phyloP scores from a whole-genome alignment of 2,329 filamentous ascomycete species.

The Coniella lustricola region DNA sequence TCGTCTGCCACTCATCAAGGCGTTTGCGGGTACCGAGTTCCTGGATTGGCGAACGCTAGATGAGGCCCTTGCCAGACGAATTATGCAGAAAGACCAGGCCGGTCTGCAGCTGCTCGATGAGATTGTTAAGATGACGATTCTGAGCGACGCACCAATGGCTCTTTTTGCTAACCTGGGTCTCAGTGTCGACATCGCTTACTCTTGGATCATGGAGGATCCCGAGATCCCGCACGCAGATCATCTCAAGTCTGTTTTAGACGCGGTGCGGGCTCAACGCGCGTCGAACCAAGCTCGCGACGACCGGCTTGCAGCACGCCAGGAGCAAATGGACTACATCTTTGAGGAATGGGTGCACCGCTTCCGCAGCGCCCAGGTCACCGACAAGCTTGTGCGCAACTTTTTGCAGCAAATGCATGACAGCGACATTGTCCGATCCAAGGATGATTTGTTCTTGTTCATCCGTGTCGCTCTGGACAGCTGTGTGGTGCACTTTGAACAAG shows the following conservation, averaged over 20 bases:
- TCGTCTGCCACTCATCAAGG: slow-evolving; percentile 49
- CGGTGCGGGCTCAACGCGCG: slow-evolving; percentile 32
- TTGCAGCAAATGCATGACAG: slow-evolving; percentile 74
- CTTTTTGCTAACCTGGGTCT: slow-evolving; percentile 80
- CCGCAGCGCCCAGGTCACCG: slow-evolving; percentile 68
- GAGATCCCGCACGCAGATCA: slow-evolving; percentile 57
- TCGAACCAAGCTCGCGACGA: slow-evolving; percentile 47
- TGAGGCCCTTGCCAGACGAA: slow-evolving; percentile 62
- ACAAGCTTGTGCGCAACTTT: slow-evolving; percentile 67
- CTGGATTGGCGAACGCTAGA: slow-evolving; percentile 61
- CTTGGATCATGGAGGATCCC: slow-evolving; percentile 72
- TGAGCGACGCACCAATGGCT: slow-evolving; percentile 70
- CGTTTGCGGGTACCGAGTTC: slow-evolving; percentile 52
- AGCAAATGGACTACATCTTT: slow-evolving; percentile 91
- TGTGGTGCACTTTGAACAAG: slow-evolving; percentile 69
- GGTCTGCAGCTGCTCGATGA: slow-evolving; percentile 75
- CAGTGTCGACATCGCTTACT: slow-evolving; percentile 73
- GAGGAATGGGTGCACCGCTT: slow-evolving; percentile 87
- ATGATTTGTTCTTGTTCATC: slow-evolving; percentile 74
- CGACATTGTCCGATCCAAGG: slow-evolving; percentile 63
- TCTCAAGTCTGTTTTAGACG: slow-evolving; percentile 57
- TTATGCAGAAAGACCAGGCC: slow-evolving; percentile 62
- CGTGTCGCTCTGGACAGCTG: slow-evolving; percentile 75
- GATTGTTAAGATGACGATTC: slow-evolving; percentile 69
- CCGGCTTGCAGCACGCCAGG: slow-evolving; percentile 54